Conservation (phyloP, 1,284 basidiomycete species). For the Waitea zeae region DNA sequence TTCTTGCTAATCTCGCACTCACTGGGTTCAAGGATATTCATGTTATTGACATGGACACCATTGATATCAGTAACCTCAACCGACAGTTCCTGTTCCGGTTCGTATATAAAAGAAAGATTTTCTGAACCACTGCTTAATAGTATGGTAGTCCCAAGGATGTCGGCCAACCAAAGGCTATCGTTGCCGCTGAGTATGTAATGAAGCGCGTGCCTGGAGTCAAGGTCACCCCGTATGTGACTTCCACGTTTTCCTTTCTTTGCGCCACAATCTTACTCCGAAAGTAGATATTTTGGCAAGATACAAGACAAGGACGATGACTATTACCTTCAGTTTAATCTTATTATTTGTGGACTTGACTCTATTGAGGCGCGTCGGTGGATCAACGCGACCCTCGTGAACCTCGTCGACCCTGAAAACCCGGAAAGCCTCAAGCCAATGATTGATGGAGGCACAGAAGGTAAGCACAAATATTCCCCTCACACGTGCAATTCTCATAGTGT, state of each 20-base stretch:
- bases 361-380: conserved; percentile 97
- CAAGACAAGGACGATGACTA: conserved; percentile 96
- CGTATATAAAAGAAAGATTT: conserved; percentile 8
- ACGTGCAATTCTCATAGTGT: not conserved
- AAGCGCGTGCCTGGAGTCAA: conserved; percentile 83
- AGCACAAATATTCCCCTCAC: conserved; percentile 4
- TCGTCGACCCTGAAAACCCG: conserved; percentile 82
- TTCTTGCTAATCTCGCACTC: conserved; percentile 82
- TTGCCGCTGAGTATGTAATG: conserved; percentile 94
- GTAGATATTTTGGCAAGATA: conserved; percentile 89
- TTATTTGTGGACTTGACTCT: conserved; percentile 97
- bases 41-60: conserved; percentile 99
- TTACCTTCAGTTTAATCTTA: conserved; percentile 92
- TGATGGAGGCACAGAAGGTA: conserved; percentile 97
- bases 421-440: conserved; percentile 97
- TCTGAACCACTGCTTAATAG: not conserved
- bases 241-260: not conserved
- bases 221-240: conserved; percentile 71
- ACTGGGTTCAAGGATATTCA: conserved; percentile 96
- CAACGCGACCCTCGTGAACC: conserved; percentile 89
- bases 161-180: conserved; percentile 84
- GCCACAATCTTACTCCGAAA: conserved; percentile 4
- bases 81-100: conserved; percentile 96
- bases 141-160: conserved; percentile 68
- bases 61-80: conserved; percentile 98